Evolutionary conservation across 202 grass and related monocot genomes (phyloP), one percentile per base, ranked within the genome.

Genomic region (Tripidium arundinaceum): DNA sequence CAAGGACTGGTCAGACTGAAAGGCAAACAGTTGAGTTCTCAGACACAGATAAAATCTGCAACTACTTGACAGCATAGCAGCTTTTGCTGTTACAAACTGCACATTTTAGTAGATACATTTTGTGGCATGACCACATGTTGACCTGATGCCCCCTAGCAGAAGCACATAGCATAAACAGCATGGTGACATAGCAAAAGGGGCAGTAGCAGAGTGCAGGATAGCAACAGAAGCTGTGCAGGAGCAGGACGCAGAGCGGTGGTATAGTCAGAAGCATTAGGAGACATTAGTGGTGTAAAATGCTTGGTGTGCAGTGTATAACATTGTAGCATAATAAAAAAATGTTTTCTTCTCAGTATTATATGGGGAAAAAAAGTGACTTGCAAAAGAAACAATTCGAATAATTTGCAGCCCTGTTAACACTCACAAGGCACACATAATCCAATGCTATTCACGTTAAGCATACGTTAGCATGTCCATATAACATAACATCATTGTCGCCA

Each of bases 141-240:
- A 65, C 1, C 11, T 78, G 21, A 73, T 36, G 46, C 57, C 26
- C 27, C 66, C 38, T 22, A 47, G 22, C 63, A 77, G 3, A 37
- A 81, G 31, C 42, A 75, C 54, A 67, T 69, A 81, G 70, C 8
- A 6, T 41, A 76, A 63, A 68, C 65, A 78, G 29, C 68, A 79
- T 16, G 18, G 29, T 25, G 29, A 26, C 62, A 59, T 28, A 41
- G 38, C 22, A 58, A 67, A 15, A 79, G 12, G 38, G 65, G 36
- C n/a, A 77, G 66, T 65, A 72, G 38, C 14, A 65, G 37, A 70
- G 11, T 66, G 10, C n/a, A n/a, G 46, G 15, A 74, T 47, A 31
- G 68, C 54, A 65, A 40, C 39, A 60, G 14, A 74, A 57, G 72
- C 18, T 66, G 29, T 74, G 40, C 9, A 11, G 42, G 42, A 45